Conservation (phyloP, 139 green algal genomes). For the Tetraselmis striata region DNA sequence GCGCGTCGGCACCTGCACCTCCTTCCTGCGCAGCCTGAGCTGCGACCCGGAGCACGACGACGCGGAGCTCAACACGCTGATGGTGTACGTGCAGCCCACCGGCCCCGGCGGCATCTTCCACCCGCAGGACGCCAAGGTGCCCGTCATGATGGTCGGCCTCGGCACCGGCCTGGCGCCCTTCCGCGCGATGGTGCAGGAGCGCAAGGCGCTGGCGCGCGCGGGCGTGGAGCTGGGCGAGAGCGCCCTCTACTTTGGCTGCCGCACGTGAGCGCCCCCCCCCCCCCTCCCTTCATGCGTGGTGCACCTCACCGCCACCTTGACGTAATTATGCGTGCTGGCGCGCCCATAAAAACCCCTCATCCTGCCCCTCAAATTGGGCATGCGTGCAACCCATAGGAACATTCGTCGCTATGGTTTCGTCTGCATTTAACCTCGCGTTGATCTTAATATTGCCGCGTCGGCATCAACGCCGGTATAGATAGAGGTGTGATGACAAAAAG, state of each 20-base stretch:
- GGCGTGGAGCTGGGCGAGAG: constrained; percentile 2
- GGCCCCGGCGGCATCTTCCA: neutral
- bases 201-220: neutral
- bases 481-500: too few relatives aligned
- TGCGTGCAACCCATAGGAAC: too few relatives aligned
- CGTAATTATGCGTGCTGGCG: too few relatives aligned
- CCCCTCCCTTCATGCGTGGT: neutral
- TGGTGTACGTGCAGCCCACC: neutral
- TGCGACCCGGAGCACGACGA: neutral
- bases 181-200: constrained; percentile 3
- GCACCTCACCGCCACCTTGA: too few relatives aligned
- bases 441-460: too few relatives aligned
- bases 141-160: constrained; percentile 15
- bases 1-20: neutral
- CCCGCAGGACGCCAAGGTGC: neutral
- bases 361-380: too few relatives aligned
- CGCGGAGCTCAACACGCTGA: neutral
- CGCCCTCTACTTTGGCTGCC: constrained; percentile 14
- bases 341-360: too few relatives aligned
- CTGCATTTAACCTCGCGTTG: too few relatives aligned
- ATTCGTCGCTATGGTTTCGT: too few relatives aligned
- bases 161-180: constrained; percentile 16
- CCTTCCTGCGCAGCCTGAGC: neutral
- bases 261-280: neutral
- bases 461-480: too few relatives aligned